Base-by-base conservation (phyloP, 2,329 filamentous ascomycete species). In the Pezicula rhizophila region DNA sequence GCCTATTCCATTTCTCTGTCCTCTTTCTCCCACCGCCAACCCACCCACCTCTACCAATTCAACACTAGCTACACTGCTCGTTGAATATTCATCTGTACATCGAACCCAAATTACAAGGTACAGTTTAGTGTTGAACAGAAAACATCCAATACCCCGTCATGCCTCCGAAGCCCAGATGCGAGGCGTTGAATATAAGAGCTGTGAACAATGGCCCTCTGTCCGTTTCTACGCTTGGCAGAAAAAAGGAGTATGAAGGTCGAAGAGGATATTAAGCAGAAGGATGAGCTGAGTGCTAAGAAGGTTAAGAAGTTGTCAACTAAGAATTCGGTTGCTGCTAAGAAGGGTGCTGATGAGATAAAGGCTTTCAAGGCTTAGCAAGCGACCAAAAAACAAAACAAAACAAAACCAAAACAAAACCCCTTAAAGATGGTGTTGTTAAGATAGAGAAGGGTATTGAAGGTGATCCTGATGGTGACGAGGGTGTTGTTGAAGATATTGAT, bases 331-430 rank as follows among this genome's bases (percentile, higher is more conserved):
- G 54, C 61, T 44, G 62, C 62, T 2, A 64, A 64, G 51, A 63
- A 63, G 42, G 62, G 55, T 5, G 58, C 57, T 2, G 60, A 64
- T 48, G 61, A 62, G 39, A 64, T 63, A 41, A 62, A 64, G 40
- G 59, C 56, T 15, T 63, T 63, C 48, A 60, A 55, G 43, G 57
- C 49, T 18, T 60, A 64, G 44, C 60, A 62, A 46, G 60, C 60
- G 15, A 55, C 58, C 6, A 64, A 60, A 47, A 64, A 62, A 44
- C n/a, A n/a, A n/a, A n/a, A n/a, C n/a, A n/a, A n/a, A n/a, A n/a
- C n/a, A n/a, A n/a, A n/a, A n/a, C n/a, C n/a, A n/a, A n/a, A n/a
- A n/a, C n/a, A n/a, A n/a, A n/a, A n/a, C n/a, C n/a, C n/a, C 43
- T 51, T 31, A 52, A 52, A 2, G 56, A 54, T 26, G 41, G 26